Conservation (phyloP, 495 filamentous ascomycete species). For the Podospora anserina region DNA sequence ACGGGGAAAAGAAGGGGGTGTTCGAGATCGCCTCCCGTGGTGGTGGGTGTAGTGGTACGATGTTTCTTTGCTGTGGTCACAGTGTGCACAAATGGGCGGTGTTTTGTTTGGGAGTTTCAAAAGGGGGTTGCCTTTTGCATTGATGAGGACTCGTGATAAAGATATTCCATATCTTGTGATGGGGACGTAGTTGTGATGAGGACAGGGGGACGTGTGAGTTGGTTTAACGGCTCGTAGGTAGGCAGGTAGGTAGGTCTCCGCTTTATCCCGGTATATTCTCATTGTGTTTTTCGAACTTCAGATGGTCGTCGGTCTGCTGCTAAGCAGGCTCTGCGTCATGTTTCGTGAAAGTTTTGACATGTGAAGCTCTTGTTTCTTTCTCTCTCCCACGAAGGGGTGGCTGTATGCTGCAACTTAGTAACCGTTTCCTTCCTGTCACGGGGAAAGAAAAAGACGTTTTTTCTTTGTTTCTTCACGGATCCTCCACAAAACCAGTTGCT, state of each 20-base stretch:
- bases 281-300: no score
- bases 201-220: neutral
- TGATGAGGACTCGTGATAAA: no score
- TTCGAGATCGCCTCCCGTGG: neutral
- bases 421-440: neutral
- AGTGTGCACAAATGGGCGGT: neutral
- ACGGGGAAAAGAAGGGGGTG: neutral
- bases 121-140: no score
- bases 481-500: neutral
- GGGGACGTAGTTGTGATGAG: no score
- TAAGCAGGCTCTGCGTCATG: neutral
- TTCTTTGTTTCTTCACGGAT: neutral
- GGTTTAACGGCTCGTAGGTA: neutral
- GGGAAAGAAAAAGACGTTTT: neutral
- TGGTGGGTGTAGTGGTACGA: neutral
- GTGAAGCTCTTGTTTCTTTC: neutral
- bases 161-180: no score
- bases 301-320: no score
- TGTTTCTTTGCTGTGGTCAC: neutral
- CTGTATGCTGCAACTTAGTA: neutral
- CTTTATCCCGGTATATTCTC: no score
- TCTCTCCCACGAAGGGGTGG: neutral
- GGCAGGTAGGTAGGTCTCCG: neutral
- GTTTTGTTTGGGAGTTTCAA: no score
- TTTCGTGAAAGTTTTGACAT: neutral